Conservation (phyloP, 768 basidiomycete genomes). For the Boletus huronensis region DNA sequence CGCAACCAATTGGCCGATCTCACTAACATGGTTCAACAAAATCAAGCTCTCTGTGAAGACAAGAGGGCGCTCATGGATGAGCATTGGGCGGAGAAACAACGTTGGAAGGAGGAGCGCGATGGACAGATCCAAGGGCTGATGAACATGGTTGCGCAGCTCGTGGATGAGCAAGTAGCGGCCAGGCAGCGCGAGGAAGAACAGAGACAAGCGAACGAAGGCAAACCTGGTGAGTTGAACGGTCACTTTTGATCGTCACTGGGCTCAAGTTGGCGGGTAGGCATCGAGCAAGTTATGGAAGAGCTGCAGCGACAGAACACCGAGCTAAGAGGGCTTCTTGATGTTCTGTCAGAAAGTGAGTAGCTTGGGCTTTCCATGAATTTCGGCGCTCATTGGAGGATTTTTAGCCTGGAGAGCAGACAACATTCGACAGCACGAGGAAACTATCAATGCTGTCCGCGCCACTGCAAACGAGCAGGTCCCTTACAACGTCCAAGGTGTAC, state of each 20-base stretch:
- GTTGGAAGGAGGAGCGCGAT: constrained; percentile 57
- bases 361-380: background rate
- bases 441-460: constrained; percentile 60
- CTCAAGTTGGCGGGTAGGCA: constrained; percentile 37
- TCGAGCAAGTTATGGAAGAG: constrained; percentile 59
- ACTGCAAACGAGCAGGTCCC: constrained; percentile 76
- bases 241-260: background rate
- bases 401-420: constrained; percentile 69
- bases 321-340: constrained; percentile 51
- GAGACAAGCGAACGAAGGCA: constrained; percentile 47
- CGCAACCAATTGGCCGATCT: constrained; percentile 65
- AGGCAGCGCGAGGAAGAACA: constrained; percentile 51
- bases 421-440: constrained; percentile 60
- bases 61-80: constrained; percentile 61
- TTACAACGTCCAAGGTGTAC: constrained; percentile 79
- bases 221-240: constrained; percentile 48
- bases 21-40: constrained; percentile 68
- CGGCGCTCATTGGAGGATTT: constrained; percentile 11
- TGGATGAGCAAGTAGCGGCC: constrained; percentile 53
- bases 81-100: constrained; percentile 61
- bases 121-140: constrained; percentile 51
- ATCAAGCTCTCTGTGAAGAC: constrained; percentile 52
- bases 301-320: constrained; percentile 57
- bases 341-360: constrained; percentile 56
- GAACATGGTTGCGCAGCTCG: constrained; percentile 58